Evolutionary conservation across 2,329 filamentous ascomycete genomes (phyloP).

Genomic region (Exophiala calicioides): DNA sequence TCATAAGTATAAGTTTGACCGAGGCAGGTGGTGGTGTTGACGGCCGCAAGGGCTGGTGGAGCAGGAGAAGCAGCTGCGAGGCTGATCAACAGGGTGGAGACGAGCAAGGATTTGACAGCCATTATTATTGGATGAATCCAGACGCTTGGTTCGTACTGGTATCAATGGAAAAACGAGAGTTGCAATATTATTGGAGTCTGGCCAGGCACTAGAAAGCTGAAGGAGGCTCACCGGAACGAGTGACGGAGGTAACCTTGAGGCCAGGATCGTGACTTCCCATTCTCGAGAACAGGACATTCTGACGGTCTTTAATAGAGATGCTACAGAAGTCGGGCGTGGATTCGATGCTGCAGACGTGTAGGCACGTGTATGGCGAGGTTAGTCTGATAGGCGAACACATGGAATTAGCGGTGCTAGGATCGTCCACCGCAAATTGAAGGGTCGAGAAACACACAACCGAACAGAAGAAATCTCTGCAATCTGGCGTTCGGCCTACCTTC

Average conservation of each 20-base stretch:
- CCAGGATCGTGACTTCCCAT: no score
- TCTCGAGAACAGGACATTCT: no score
- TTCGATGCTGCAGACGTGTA: neutral
- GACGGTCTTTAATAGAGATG: slow-evolving; percentile 9
- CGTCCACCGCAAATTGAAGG: neutral
- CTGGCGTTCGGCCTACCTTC: no score
- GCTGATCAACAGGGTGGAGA: slow-evolving; percentile 16
- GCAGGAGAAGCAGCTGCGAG: slow-evolving; percentile 17
- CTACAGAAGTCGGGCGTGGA: neutral
- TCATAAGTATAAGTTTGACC: slow-evolving; percentile 66
- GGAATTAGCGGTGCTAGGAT: neutral
- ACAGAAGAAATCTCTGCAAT: no score
- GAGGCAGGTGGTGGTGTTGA: slow-evolving; percentile 59
- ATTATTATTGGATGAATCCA: slow-evolving; percentile 14
- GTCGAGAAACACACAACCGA: neutral
- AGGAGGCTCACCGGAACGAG: slow-evolving; percentile 15
- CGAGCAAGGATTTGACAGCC: slow-evolving; percentile 13
- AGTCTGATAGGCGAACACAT: neutral
- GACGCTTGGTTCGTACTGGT: neutral
- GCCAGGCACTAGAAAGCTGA: no score
- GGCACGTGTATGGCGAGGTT: slow-evolving; percentile 12
- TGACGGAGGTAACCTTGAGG: slow-evolving; percentile 6
- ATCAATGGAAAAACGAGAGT: slow-evolving; percentile 2
- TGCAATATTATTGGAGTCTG: neutral
- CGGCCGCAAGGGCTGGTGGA: slow-evolving; percentile 24